Evolutionary conservation across 2,329 filamentous ascomycete genomes (phyloP).

Genomic region (Daldinia sp.): DNA sequence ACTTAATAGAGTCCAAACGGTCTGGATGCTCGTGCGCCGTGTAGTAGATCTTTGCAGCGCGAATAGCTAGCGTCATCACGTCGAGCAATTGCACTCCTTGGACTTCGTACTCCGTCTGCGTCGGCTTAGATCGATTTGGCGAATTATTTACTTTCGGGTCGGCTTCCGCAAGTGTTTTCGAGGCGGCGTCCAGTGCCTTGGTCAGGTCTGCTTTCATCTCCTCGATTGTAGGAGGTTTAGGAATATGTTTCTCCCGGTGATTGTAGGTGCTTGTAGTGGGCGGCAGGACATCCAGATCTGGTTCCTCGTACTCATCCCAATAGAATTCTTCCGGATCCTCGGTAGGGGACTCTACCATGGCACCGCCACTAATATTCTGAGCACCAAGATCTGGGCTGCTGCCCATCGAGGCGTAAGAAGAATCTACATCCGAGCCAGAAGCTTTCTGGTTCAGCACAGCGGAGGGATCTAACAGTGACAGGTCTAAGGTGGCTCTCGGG

Average conservation of each 20-base stretch:
- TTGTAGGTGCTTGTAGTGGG: slow-evolving; percentile 97
- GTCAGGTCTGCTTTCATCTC: slow-evolving; percentile 77
- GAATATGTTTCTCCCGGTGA: slow-evolving; percentile 81
- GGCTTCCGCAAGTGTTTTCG: slow-evolving; percentile 76
- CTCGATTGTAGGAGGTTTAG: slow-evolving; percentile 84
- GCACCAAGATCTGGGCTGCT: slow-evolving; percentile 68
- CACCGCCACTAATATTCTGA: slow-evolving; percentile 54
- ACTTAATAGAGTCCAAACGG: slow-evolving; percentile 85
- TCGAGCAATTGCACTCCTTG: slow-evolving; percentile 94
- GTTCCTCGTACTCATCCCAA: slow-evolving; percentile 72
- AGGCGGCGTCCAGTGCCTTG: slow-evolving; percentile 50
- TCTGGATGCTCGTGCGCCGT: slow-evolving; percentile 90
- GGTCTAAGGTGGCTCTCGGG: slow-evolving; percentile 68
- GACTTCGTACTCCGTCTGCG: slow-evolving; percentile 82
- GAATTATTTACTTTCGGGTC: slow-evolving; percentile 17
- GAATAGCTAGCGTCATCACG: slow-evolving; percentile 93
- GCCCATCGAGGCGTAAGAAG: slow-evolving; percentile 70
- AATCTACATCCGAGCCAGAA: slow-evolving; percentile 65
- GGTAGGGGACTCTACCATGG: slow-evolving; percentile 62
- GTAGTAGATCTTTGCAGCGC: slow-evolving; percentile 96
- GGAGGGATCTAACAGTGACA: slow-evolving; percentile 64
- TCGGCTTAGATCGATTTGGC: slow-evolving; percentile 49
- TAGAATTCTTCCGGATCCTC: slow-evolving; percentile 61
- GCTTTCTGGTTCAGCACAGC: slow-evolving; percentile 57
- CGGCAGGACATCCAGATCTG: slow-evolving; percentile 86